Evolutionary conservation across 2,329 filamentous ascomycete species (phyloP), one percentile per base, ranked within the genome.

Genomic region (Periglandula ipomoeae): DNA sequence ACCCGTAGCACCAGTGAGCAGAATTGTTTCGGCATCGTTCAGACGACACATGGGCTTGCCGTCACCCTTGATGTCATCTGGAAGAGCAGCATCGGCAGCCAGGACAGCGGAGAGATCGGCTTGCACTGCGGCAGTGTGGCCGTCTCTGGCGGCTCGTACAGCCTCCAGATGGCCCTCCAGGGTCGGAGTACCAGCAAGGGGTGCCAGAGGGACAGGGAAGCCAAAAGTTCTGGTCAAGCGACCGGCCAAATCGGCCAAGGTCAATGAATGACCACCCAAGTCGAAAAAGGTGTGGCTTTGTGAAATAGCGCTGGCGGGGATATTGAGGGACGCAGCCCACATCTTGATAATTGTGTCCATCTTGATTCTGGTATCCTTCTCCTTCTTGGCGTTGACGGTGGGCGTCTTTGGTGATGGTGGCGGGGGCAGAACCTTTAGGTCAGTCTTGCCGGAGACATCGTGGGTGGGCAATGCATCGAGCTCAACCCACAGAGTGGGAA

Each of bases 211-310:
- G 1, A 91, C 78, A 0, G 82, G 77, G 61, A 90, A 86, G 4
- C 85, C 85, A 58, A 88, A 89, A 0, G 75, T 76, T 50, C 79
- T 79, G 0, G 84, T 81, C 13, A 90, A 63, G 30, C 81, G 79
- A 23, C 81, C 81, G n/a, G 86, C 81, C 23, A 91, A 73, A 52
- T 89, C 84, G 0, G 87, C 87, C n/a, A 91, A 76, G 2, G 81
- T 81, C 47, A 91, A 68, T 0, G 85, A 89, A 64, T 91, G 87
- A 0, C 87, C 87, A 32, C 87, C 87, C 2, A 91, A 70, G 52
- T 90, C 87, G 61, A 90, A 91, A 65, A 91, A 91, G 62, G 82
- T 84, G 61, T 88, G 82, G 52, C 87, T 81, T 2, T 71, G 76
- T 59, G 83, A 85, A 22, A 90, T 78, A 19, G 76, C 71, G 37